Percentiles rank a stretch among this genome's conserved stretches.
These are phyloP conservation scores for Albifimbria verrucaria DNA, from an alignment of 2,329 filamentous ascomycete genomes.

Conservation along the genomic window DNA sequence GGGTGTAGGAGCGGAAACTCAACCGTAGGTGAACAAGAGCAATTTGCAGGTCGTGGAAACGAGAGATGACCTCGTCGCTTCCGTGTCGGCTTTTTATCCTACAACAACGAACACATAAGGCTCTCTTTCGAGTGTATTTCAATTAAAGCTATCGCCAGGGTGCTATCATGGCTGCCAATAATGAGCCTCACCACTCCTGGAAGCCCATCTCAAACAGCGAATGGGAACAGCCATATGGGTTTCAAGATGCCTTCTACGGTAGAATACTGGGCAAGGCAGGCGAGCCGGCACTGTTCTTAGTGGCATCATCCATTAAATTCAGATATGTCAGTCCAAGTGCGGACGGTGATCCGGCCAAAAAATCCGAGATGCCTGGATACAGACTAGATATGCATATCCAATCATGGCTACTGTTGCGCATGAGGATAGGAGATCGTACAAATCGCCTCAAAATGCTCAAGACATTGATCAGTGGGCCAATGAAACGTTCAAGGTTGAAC, in stretches of 20 bases:
- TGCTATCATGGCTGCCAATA: background rate
- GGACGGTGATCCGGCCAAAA: background rate
- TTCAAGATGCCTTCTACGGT: slow-evolving; percentile 8
- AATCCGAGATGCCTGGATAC: slow-evolving; percentile 7
- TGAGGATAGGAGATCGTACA: slow-evolving; percentile 2
- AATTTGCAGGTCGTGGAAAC: too few species aligned
- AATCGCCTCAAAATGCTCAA: background rate
- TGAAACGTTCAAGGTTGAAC: slow-evolving; percentile 6
- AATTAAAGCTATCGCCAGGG: background rate
- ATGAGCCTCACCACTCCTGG: slow-evolving; percentile 3
- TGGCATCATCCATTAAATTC: slow-evolving; percentile 5
- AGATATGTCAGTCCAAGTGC: background rate
- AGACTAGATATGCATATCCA: slow-evolving; percentile 6
- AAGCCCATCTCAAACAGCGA: slow-evolving; percentile 1
- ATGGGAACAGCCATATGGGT: slow-evolving; percentile 6
- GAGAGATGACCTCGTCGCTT: too few species aligned
- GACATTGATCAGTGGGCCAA: slow-evolving; percentile 4
- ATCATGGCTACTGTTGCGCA: slow-evolving; percentile 6
- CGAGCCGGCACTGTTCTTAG: slow-evolving; percentile 5
- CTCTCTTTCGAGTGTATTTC: too few species aligned
- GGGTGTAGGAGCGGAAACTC: too few species aligned
- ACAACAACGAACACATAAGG: too few species aligned
- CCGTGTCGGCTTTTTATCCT: too few species aligned
- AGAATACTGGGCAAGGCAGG: slow-evolving; percentile 5
- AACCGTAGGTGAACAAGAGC: too few species aligned